Conservation (phyloP, 2,329 filamentous ascomycete species). For the Aspergillus ruber region DNA sequence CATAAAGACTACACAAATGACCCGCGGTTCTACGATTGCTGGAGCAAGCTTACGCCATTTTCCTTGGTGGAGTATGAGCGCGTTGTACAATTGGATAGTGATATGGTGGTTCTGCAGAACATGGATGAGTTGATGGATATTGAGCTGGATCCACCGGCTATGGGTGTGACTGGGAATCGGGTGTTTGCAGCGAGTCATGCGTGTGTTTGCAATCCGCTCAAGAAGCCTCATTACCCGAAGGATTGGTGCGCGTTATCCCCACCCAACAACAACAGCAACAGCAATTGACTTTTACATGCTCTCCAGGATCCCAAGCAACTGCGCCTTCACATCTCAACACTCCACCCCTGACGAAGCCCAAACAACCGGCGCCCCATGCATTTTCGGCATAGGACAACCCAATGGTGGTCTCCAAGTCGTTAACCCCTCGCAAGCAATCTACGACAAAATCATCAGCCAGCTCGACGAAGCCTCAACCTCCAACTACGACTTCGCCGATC, state of each 20-base stretch:
- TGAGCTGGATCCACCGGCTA: constrained; percentile 55
- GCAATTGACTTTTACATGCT: background rate
- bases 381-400: constrained; percentile 50
- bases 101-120: constrained; percentile 76
- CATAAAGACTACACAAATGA: constrained; percentile 67
- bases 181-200: constrained; percentile 82
- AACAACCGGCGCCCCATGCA: constrained; percentile 42
- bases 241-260: constrained; percentile 51
- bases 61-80: constrained; percentile 68
- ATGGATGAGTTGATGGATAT: constrained; percentile 94
- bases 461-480: too few relatives aligned
- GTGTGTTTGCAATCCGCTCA: constrained; percentile 77
- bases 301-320: constrained; percentile 48
- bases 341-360: constrained; percentile 46
- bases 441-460: constrained; percentile 15
- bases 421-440: constrained; percentile 49
- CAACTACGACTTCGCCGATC: background rate
- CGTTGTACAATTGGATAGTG: constrained; percentile 77
- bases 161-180: constrained; percentile 48
- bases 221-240: constrained; percentile 69
- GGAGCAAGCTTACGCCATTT: constrained; percentile 79
- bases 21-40: constrained; percentile 82
- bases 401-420: constrained; percentile 58
- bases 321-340: constrained; percentile 57
- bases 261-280: background rate